Conservation (phyloP, 1,284 basidiomycete genomes). For the Fistulinella cinereoalba region DNA sequence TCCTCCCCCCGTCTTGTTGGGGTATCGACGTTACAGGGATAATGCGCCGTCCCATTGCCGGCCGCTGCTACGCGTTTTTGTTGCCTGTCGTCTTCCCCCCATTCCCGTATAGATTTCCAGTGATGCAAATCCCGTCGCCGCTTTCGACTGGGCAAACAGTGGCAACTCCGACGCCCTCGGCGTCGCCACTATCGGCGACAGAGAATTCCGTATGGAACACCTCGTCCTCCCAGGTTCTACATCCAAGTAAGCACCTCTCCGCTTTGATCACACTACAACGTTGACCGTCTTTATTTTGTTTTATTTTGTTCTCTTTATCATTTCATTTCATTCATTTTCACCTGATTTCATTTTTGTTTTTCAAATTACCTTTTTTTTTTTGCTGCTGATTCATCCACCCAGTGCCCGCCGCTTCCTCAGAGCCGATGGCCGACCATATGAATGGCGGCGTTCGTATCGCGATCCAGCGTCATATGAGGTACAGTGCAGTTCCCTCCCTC, state of each 20-base stretch:
- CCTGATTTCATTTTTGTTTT: background rate
- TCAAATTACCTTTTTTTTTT: background rate
- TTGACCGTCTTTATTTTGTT: background rate
- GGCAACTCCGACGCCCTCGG: slow-evolving; percentile 54
- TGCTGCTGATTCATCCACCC: slow-evolving; percentile 3
- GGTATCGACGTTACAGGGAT: background rate
- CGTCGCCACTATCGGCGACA: slow-evolving; percentile 50
- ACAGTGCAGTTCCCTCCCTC: background rate
- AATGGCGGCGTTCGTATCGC: slow-evolving; percentile 56
- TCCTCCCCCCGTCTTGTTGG: background rate
- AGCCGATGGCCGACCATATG: slow-evolving; percentile 50
- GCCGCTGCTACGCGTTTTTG: too few relatives aligned
- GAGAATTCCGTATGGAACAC: slow-evolving; percentile 58
- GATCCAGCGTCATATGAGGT: slow-evolving; percentile 56
- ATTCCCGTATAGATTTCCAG: slow-evolving; percentile 39
- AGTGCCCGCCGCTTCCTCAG: slow-evolving; percentile 61
- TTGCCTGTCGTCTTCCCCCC: background rate
- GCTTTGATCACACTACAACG: too few relatives aligned
- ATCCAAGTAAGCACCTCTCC: slow-evolving; percentile 39
- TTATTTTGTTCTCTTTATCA: background rate
- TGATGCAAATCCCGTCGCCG: slow-evolving; percentile 53
- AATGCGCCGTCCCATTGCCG: background rate
- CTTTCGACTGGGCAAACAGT: slow-evolving; percentile 53
- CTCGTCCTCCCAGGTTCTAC: slow-evolving; percentile 53
- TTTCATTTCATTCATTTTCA: background rate